Conservation (phyloP, 2,329 filamentous ascomycete genomes). For the Hyphodiscus sp. region DNA sequence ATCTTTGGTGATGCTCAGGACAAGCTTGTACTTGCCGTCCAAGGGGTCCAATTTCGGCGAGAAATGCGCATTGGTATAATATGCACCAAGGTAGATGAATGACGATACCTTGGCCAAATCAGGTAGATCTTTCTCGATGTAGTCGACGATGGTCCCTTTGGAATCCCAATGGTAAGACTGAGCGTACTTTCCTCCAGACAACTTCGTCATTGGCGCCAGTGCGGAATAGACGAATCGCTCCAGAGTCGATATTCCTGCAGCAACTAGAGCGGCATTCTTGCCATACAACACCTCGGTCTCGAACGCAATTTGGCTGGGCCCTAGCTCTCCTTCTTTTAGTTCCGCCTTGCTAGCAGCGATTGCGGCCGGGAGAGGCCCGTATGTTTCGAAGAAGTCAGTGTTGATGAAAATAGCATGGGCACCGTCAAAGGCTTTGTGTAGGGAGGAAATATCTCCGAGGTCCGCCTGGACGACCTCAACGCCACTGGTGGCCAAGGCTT, state of each 20-base stretch:
- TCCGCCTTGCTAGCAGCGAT: neutral
- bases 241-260: slow-evolving; percentile 25
- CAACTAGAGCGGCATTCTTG: slow-evolving; percentile 27
- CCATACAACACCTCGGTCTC: slow-evolving; percentile 19
- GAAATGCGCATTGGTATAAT: slow-evolving; percentile 16
- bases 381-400: slow-evolving; percentile 23
- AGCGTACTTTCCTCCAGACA: slow-evolving; percentile 36
- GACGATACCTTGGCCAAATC: slow-evolving; percentile 32
- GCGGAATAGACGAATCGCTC: slow-evolving; percentile 36
- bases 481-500: slow-evolving; percentile 14
- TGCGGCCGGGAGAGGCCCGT: neutral
- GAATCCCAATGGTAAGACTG: slow-evolving; percentile 32
- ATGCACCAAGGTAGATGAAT: slow-evolving; percentile 18
- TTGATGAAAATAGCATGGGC: slow-evolving; percentile 25
- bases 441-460: slow-evolving; percentile 16
- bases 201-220: slow-evolving; percentile 31
- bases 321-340: neutral
- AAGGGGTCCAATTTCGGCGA: slow-evolving; percentile 16
- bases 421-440: slow-evolving; percentile 19
- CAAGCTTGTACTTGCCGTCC: slow-evolving; percentile 29
- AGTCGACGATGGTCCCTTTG: slow-evolving; percentile 27
- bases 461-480: slow-evolving; percentile 25
- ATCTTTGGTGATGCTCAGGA: slow-evolving; percentile 24
- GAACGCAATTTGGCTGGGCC: slow-evolving; percentile 12
- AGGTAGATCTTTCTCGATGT: slow-evolving; percentile 23